phyloP scores from a whole-genome alignment of 1,284 basidiomycete species.

The Ustilago trichophora region DNA sequence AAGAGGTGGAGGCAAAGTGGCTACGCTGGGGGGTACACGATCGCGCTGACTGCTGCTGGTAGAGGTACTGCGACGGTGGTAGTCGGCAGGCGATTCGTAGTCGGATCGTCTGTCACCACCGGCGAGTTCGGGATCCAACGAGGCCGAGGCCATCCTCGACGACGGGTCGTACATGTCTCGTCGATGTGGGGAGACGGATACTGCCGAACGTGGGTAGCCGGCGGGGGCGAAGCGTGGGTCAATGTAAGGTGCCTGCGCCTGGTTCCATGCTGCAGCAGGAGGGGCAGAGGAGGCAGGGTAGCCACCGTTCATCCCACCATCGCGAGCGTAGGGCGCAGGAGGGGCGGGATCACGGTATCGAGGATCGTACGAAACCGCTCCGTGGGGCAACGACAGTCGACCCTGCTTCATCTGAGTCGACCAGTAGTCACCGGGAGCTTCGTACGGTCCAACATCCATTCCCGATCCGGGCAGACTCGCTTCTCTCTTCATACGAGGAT shows the following conservation, averaged over 20 bases:
- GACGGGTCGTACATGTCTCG: conserved; percentile 23
- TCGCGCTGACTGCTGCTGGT: conserved; percentile 43
- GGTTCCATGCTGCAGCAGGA: conserved; percentile 24
- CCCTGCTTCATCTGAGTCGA: conserved; percentile 37
- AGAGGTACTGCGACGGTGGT: conserved; percentile 38
- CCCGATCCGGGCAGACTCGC: conserved; percentile 30
- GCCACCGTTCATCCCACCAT: conserved; percentile 13
- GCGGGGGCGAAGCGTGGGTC: conserved; percentile 28
- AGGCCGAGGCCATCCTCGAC: conserved; percentile 17
- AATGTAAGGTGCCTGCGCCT: conserved; percentile 20
- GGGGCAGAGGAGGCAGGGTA: conserved; percentile 15
- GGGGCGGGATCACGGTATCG: conserved; percentile 38
- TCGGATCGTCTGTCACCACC: no score
- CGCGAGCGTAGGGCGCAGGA: conserved; percentile 31
- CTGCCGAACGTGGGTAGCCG: conserved; percentile 27
- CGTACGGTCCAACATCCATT: conserved; percentile 31
- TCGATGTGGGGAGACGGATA: conserved; percentile 34
- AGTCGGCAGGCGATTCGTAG: conserved; percentile 15
- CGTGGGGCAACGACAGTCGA: conserved; percentile 41
- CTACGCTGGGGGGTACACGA: conserved; percentile 15
- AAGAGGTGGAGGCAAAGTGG: conserved; percentile 14
- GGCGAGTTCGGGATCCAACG: conserved; percentile 38
- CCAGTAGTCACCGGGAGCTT: conserved; percentile 40
- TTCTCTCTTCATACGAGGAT: conserved; percentile 30
- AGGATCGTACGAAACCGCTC: conserved; percentile 13